phyloP scores from a whole-genome alignment of 225 moss, liverwort and hornwort species.

The Marchantia polymorpha region DNA sequence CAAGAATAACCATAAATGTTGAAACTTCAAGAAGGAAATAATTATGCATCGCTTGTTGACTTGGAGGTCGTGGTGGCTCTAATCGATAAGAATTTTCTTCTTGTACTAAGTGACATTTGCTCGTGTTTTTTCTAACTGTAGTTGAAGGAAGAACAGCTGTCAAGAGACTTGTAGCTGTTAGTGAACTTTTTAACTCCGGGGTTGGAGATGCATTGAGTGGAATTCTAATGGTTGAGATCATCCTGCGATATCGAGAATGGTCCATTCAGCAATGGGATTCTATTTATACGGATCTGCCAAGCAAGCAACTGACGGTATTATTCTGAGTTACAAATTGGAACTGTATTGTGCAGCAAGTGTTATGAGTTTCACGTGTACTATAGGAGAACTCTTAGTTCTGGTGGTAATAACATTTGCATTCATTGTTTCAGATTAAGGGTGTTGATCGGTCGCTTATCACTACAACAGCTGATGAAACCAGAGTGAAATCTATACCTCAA shows the following conservation, averaged over 20 bases:
- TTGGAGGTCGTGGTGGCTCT: no score
- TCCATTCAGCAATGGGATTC: slow-evolving; percentile 81
- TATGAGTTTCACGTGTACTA: background rate
- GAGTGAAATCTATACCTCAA: slow-evolving; percentile 53
- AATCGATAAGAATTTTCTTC: background rate
- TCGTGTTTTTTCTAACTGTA: slow-evolving; percentile 18
- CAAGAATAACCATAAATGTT: no score
- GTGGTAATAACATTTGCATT: background rate
- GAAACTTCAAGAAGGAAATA: background rate
- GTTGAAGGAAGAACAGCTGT: slow-evolving; percentile 54
- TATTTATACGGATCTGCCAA: slow-evolving; percentile 81
- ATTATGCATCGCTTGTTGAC: background rate
- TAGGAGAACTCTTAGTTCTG: background rate
- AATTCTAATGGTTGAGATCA: slow-evolving; percentile 84
- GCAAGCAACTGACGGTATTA: slow-evolving; percentile 87
- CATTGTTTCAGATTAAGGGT: slow-evolving; percentile 60
- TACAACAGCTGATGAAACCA: slow-evolving; percentile 75
- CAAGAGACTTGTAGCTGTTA: slow-evolving; percentile 62
- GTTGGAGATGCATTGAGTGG: slow-evolving; percentile 96
- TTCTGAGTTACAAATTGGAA: background rate
- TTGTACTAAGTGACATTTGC: background rate
- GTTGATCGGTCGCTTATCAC: slow-evolving; percentile 63
- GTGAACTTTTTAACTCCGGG: slow-evolving; percentile 92
- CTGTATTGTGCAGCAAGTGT: background rate
- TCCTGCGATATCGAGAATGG: slow-evolving; percentile 72